Evolutionary conservation across 192 early-diverging fungal genomes (phyloP), one percentile per base, ranked within the genome.

Genomic region (Backusella westeae): DNA sequence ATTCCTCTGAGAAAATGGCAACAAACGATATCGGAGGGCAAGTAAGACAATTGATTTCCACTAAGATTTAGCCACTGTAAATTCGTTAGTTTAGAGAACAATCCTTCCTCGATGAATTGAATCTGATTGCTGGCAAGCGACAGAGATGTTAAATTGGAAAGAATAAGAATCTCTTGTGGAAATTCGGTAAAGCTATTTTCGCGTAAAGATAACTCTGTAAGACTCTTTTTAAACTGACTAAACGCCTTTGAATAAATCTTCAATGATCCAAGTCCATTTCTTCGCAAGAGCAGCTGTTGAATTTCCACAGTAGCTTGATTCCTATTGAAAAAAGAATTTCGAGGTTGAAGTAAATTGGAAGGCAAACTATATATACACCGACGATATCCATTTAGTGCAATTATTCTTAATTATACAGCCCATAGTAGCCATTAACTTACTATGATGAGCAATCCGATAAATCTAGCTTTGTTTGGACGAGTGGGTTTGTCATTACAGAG

Each of bases 81-180:
- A 9, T 75, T 56, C 1, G 26, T 23, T 9, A 81, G 66, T 52
- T 71, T 39, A 10, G 73, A 39, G 5, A 74, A 75, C 17, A 81
- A 26, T 6, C 71, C 46, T 21, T 56, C 8, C n/a, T 67, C 72
- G 29, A 81, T 75, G 12, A 34, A 15, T 6, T 41, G 34, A 4
- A 80, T 19, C 21, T 59, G 73, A 68, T 87, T 87, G 39, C 75
- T 82, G 14, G 83, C 81, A 12, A 87, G 74, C 1, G 83, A 85
- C 9, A 87, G 42, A 71, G 79, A 82, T 32, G 80, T 82, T 8
- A 87, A 77, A 7, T 87, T 82, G 9, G 46, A 77, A 36, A 87
- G 80, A 3, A 73, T 39, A 4, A 78, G 46, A 4, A 87, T 78
- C 5, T 78, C 78, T 12, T 67, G 66, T 15, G 85, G 85, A 35